Evolutionary conservation across 2,329 filamentous ascomycete species (phyloP), one percentile per base, ranked within the genome.

Genomic region (Fusarium decemcellulare): DNA sequence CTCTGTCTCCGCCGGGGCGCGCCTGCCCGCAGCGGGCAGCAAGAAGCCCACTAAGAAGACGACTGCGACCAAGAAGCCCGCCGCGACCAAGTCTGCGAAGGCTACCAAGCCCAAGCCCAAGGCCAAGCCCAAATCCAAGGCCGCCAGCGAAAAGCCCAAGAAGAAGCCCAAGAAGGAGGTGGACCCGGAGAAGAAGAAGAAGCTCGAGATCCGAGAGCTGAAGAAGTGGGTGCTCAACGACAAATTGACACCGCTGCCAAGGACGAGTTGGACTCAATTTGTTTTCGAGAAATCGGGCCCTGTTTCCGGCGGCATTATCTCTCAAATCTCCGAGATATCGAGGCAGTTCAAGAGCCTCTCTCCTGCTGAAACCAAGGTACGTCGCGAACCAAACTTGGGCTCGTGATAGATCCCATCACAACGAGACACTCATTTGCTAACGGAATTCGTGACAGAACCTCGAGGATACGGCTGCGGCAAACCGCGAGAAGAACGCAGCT

Each of bases 301-400:
- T 18, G 29, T 40, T 6, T 50, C 27, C 8, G 68, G 58, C 27
- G 43, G 53, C 15, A 37, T 78, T 8, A 58, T 29, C 4, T 44
- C 62, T 0, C 72, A 55, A 54, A 76, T 83, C 64, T 47, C 65
- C 61, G 42, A 60, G 2, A 9, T 84, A 4, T 30, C 76, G n/a
- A 62, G 59, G 8, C 59, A 70, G 1, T 89, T 76, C 76, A 83
- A 82, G 62, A 51, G 54, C 5, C 70, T 89, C 39, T 74, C 84
- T 8, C 40, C 76, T 3, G 66, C 76, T 1, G 83, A 88, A 70
- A 64, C 74, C 8, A 74, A 86, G 79, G 86, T 88, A 78, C 67
- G 83, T 44, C 29, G 27, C 14, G 15, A 30, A 6, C 36, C 14
- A 23, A 23, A 23, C 18, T 23, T 23, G 18, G 18, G 18, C 18